Conservation (phyloP, 176 grass and related monocot species). For the Oryza rufipogon region DNA sequence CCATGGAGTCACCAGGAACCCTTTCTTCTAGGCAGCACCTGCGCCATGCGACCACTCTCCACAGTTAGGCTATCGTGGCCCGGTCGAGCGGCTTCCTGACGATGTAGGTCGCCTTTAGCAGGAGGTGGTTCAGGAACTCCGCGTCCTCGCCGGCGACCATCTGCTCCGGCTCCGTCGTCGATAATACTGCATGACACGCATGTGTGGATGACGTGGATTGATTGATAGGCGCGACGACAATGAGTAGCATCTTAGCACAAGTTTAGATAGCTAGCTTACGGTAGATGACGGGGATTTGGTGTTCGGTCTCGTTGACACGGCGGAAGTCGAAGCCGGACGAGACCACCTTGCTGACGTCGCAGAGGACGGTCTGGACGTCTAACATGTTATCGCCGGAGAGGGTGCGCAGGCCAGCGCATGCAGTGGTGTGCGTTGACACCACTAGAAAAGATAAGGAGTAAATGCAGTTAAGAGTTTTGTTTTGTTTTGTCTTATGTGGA, state of each 20-base stretch:
- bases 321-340: constrained; percentile 22
- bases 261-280: constrained; percentile 1
- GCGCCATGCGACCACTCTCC: background rate
- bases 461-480: background rate
- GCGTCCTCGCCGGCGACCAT: background rate
- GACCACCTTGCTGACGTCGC: background rate
- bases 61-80: background rate
- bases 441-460: constrained; percentile 1
- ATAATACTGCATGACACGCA: constrained; percentile 1
- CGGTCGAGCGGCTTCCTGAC: constrained; percentile 5
- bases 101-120: background rate
- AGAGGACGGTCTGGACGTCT: background rate
- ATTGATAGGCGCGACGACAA: too few relatives aligned
- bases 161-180: background rate
- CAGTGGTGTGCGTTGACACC: background rate
- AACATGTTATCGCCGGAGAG: background rate
- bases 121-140: background rate
- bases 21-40: background rate
- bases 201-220: too few relatives aligned
- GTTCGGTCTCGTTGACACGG: background rate
- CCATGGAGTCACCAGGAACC: too few relatives aligned
- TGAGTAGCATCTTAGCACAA: too few relatives aligned
- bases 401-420: background rate
- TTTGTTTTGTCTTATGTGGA: background rate
- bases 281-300: constrained; percentile 30